Evolutionary conservation across 306 rosid genomes (phyloP).

Genomic region (Cucurbita ficifolia): DNA sequence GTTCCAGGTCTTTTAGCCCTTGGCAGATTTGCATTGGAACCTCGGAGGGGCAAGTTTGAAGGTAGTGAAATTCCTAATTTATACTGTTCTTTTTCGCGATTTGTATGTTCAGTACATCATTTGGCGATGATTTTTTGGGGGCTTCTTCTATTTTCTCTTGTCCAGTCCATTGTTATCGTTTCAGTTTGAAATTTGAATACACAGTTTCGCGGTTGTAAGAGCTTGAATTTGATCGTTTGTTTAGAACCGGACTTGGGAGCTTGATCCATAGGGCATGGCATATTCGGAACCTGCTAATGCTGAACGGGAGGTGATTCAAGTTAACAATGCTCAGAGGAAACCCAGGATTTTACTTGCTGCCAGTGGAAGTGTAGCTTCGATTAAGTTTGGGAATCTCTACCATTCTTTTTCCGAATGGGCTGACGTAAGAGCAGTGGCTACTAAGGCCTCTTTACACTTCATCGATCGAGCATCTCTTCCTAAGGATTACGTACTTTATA

Average conservation of each 20-base stretch:
- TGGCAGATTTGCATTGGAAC: too few relatives aligned
- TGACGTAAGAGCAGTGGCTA: constrained; percentile 51
- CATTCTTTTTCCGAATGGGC: constrained; percentile 59
- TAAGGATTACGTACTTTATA: constrained; percentile 17
- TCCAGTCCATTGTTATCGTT: neutral
- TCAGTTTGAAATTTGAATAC: neutral
- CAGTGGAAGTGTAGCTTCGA: constrained; percentile 63
- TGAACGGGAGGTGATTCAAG: constrained; percentile 17
- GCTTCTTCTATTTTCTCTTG: neutral
- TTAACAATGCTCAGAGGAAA: constrained; percentile 28
- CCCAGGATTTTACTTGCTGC: constrained; percentile 78
- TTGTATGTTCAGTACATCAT: neutral
- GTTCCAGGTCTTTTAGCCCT: neutral
- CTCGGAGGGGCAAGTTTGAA: neutral
- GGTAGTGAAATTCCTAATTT: neutral
- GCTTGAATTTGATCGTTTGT: neutral
- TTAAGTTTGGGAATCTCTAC: constrained; percentile 45
- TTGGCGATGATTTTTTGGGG: neutral
- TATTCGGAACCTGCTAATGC: constrained; percentile 23
- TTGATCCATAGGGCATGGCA: constrained; percentile 29
- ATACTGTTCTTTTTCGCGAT: neutral
- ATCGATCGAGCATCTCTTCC: constrained; percentile 37
- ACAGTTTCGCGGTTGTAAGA: neutral
- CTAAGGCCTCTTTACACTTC: constrained; percentile 43
- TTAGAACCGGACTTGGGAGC: neutral